These are phyloP conservation scores for Amaranthus tricolor DNA, from an alignment of 179 eudicot species.

Conservation along the genomic window DNA sequence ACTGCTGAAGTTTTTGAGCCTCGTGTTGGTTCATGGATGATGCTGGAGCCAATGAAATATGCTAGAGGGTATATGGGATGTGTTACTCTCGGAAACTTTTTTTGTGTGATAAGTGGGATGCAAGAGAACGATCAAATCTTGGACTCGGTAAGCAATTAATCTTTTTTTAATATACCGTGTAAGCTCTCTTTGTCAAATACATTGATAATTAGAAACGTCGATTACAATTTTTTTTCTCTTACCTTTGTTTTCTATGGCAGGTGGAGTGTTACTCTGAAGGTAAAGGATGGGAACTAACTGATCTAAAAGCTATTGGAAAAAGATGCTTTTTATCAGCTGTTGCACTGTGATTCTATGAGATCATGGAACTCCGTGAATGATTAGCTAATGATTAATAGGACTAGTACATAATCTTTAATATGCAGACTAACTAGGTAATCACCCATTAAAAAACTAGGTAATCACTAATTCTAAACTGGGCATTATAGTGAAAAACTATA, in stretches of 20 bases:
- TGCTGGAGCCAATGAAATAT: constrained; percentile 52
- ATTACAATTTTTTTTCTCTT: not conserved
- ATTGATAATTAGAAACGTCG: not conserved
- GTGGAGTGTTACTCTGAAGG: constrained; percentile 62
- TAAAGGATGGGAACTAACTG: constrained; percentile 53
- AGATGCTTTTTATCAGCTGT: constrained; percentile 56
- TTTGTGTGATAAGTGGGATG: constrained; percentile 64
- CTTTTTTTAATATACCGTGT: not conserved
- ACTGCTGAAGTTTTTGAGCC: constrained; percentile 65
- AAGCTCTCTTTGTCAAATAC: not conserved
- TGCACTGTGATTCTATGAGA: constrained; percentile 28
- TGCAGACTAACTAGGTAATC: not conserved
- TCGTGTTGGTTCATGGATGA: constrained; percentile 61
- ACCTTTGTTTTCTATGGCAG: constrained; percentile 34
- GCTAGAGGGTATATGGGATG: constrained; percentile 56
- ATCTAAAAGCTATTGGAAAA: constrained; percentile 46
- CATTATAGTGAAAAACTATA: no score
- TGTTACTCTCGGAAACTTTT: constrained; percentile 38
- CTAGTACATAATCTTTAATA: not conserved
- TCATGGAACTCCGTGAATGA: not conserved
- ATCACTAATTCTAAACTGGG: not conserved
- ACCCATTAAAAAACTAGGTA: not conserved
- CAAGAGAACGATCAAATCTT: constrained; percentile 31
- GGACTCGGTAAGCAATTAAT: constrained; percentile 37
- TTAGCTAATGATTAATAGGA: not conserved